Evolutionary conservation across 176 grass and related monocot genomes (phyloP).

Genomic region (Tuctoria greenei): DNA sequence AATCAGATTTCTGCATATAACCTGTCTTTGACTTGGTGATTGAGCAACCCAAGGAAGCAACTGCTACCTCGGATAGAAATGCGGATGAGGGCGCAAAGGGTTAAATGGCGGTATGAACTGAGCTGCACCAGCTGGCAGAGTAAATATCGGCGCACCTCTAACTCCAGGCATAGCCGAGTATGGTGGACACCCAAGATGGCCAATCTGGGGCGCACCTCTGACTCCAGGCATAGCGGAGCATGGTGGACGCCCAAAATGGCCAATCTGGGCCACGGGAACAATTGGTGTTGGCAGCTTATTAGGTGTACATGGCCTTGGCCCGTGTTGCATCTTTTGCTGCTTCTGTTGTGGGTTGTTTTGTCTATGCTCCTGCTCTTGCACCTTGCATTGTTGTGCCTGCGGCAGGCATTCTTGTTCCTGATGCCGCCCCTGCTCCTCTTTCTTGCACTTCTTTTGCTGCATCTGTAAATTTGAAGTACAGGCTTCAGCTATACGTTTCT

Average conservation of each 20-base stretch:
- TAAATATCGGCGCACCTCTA: neutral
- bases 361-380: conserved; percentile 14
- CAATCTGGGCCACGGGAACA: neutral
- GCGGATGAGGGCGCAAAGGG: neutral
- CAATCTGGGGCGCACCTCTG: too few species aligned
- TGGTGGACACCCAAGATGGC: neutral
- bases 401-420: neutral
- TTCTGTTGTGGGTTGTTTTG: conserved; percentile 11
- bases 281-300: conserved; percentile 22
- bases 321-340: conserved; percentile 6
- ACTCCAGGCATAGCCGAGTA: conserved; percentile 18
- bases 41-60: neutral
- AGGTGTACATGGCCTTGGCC: neutral
- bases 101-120: neutral
- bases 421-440: conserved; percentile 14
- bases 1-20: neutral
- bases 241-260: conserved; percentile 10
- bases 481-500: neutral
- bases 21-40: neutral
- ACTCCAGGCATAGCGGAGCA: too few species aligned
- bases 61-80: neutral
- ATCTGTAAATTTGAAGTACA: conserved; percentile 26
- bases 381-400: conserved; percentile 6
- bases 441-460: conserved; percentile 40
- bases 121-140: neutral